Evolutionary conservation across 495 filamentous ascomycete genomes (phyloP), one percentile per base, ranked within the genome.

Genomic region (Staphylotrichum tortipilum): DNA sequence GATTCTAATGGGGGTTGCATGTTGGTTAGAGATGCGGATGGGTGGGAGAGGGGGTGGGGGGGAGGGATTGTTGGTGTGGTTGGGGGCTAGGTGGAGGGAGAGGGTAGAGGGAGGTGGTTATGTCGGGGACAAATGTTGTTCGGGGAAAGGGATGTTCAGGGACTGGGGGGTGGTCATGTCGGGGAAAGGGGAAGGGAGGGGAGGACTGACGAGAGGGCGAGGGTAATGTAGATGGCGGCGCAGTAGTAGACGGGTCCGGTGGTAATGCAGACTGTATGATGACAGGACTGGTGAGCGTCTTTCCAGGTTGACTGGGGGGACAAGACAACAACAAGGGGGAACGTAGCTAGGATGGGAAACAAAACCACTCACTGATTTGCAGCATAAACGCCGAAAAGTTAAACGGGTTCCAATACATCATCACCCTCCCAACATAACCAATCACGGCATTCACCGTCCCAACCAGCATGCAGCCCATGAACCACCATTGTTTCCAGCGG

Each of bases 161-260:
- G n/a, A n/a, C n/a, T n/a, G n/a, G n/a, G n/a, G n/a, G n/a, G n/a
- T n/a, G n/a, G n/a, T n/a, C n/a, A n/a, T n/a, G n/a, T n/a, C n/a
- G n/a, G n/a, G n/a, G n/a, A n/a, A n/a, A n/a, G n/a, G n/a, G n/a
- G n/a, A n/a, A n/a, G n/a, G n/a, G 14, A 4, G n/a, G 12, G 19
- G 10, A 4, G 10, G 23, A 14, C 64, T 57, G 34, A 68, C 68
- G 63, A 52, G 29, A 57, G 52, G 12, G 60, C 59, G 14, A 71
- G 53, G 3, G 72, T 77, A 44, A 78, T 50, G 61, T 81, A 81
- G 46, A 80, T 71, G 21, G 65, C 76, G 4, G 77, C 78, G 23
- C 70, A 68, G 39, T 73, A 62, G 55, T 75, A 79, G 15, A 74
- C 68, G 0, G 78, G 78, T 0, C 61, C 74, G 19, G 76, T 65